phyloP scores from a whole-genome alignment of 208 protist species.

The Phytomonas francai region DNA sequence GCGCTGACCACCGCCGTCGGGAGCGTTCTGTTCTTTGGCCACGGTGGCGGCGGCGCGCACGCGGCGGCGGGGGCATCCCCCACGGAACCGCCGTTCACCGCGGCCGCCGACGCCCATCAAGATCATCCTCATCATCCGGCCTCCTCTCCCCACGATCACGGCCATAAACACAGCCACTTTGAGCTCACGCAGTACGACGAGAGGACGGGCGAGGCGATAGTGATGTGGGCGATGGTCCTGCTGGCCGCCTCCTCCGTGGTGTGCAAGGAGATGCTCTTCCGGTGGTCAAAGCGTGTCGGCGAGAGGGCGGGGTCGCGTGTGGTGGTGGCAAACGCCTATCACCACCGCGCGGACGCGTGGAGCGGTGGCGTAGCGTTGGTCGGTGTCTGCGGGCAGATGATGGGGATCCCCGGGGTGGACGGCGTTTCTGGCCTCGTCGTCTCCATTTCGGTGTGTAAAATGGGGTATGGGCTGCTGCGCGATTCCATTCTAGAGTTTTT shows the following conservation, averaged over 20 bases:
- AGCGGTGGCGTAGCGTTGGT: slow-evolving; percentile 74
- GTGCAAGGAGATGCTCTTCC: slow-evolving; percentile 76
- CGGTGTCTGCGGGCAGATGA: slow-evolving; percentile 58
- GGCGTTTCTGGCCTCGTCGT: slow-evolving; percentile 71
- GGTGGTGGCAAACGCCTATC: slow-evolving; percentile 83
- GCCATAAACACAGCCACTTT: slow-evolving; percentile 72
- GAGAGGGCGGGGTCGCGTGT: slow-evolving; percentile 67
- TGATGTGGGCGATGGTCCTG: slow-evolving; percentile 80
- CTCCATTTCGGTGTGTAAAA: slow-evolving; percentile 69
- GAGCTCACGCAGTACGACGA: slow-evolving; percentile 45
- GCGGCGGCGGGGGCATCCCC: no score
- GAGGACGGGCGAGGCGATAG: slow-evolving; percentile 34
- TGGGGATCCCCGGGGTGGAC: slow-evolving; percentile 70
- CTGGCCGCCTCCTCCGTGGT: slow-evolving; percentile 59
- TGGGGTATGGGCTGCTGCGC: slow-evolving; percentile 61
- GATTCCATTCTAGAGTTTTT: slow-evolving; percentile 78
- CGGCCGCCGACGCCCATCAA: no score
- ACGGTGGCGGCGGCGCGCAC: no score
- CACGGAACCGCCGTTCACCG: not conserved
- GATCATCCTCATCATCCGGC: no score
- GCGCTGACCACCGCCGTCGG: no score
- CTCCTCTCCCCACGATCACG: slow-evolving; percentile 23
- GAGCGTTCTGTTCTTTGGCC: no score
- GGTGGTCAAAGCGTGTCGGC: slow-evolving; percentile 69
- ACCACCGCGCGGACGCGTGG: slow-evolving; percentile 87